These are phyloP conservation scores for Phytophthora cactorum DNA, from an alignment of 352 stramenopile genomes.

Conservation along the genomic window DNA sequence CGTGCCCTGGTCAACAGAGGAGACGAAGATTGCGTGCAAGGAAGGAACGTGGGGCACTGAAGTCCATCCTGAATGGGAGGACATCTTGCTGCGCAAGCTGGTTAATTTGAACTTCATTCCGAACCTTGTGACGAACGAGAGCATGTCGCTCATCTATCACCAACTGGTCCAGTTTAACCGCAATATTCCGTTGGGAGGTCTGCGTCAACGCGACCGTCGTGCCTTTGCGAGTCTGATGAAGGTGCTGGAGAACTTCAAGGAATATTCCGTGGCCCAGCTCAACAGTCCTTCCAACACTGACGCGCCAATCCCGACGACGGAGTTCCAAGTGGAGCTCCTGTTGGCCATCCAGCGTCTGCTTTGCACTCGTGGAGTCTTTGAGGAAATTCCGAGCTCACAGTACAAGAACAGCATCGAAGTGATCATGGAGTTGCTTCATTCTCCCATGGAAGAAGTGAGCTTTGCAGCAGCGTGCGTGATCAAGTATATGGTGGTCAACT, in stretches of 20 bases:
- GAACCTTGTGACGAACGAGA: constrained; percentile 82
- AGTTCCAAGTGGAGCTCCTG: constrained; percentile 84
- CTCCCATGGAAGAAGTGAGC: constrained; percentile 85
- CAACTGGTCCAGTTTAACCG: constrained; percentile 89
- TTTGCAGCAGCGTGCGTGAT: constrained; percentile 84
- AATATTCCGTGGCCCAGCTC: constrained; percentile 83
- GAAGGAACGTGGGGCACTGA: constrained; percentile 86
- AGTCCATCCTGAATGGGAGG: constrained; percentile 82
- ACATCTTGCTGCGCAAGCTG: constrained; percentile 85
- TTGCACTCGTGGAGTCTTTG: constrained; percentile 84
- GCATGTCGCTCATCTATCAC: constrained; percentile 73
- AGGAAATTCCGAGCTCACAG: constrained; percentile 87
- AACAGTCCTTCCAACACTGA: constrained; percentile 85
- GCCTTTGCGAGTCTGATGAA: constrained; percentile 87
- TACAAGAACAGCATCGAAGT: constrained; percentile 88
- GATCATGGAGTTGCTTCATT: constrained; percentile 89
- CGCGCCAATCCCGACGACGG: constrained; percentile 77
- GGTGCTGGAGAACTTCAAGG: constrained; percentile 84
- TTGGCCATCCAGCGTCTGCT: constrained; percentile 82
- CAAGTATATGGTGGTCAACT: constrained; percentile 92
- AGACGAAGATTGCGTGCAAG: constrained; percentile 87
- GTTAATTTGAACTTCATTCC: constrained; percentile 81
- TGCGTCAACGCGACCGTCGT: constrained; percentile 74
- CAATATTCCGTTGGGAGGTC: constrained; percentile 78
- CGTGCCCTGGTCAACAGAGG: constrained; percentile 87